Conservation (phyloP, 345 rosid genomes). For the Toxicodendron radicans region DNA sequence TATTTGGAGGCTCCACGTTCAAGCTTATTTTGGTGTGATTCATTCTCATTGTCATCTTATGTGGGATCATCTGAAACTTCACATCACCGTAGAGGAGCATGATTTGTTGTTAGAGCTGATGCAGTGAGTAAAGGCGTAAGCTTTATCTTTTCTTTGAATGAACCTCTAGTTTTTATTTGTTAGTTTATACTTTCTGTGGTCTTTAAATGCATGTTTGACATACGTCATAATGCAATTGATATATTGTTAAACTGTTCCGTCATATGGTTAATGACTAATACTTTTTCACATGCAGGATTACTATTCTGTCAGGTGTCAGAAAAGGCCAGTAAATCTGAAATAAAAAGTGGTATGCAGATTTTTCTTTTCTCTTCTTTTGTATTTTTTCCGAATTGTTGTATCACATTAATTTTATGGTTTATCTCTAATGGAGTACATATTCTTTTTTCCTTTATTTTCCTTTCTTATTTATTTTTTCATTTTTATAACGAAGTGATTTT, state of each 20-base stretch:
- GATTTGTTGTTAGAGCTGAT: slow-evolving; percentile 80
- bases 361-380: no score
- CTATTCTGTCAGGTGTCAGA: slow-evolving; percentile 86
- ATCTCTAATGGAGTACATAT: no score
- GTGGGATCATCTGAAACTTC: slow-evolving; percentile 40
- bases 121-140: slow-evolving; percentile 51
- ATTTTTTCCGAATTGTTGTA: background rate
- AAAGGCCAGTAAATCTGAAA: slow-evolving; percentile 91
- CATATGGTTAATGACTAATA: background rate
- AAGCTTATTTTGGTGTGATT: slow-evolving; percentile 57
- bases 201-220: background rate
- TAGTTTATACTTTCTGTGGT: background rate
- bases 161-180: background rate
- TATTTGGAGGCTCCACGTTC: slow-evolving; percentile 59
- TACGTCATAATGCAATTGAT: background rate
- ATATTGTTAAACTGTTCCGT: background rate
- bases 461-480: no score
- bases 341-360: slow-evolving; percentile 73
- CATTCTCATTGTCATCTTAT: slow-evolving; percentile 54
- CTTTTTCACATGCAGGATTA: slow-evolving; percentile 56
- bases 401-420: no score
- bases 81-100: slow-evolving; percentile 53
- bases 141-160: slow-evolving; percentile 11
- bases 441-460: no score
- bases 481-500: no score